phyloP scores from a whole-genome alignment of 148 eudicot species.

The Heliamphora exappendiculata region DNA sequence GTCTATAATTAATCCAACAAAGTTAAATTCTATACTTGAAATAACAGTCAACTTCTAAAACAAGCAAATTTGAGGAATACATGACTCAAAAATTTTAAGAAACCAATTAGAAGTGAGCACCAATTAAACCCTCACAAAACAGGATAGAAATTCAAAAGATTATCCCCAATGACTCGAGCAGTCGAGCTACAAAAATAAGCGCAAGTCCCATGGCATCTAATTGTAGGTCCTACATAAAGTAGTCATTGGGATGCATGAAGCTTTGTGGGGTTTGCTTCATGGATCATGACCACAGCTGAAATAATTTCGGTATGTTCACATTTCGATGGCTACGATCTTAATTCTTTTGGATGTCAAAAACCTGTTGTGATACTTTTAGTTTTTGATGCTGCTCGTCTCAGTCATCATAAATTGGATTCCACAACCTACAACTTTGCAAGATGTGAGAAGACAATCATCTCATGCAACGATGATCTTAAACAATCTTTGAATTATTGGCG shows the following conservation, averaged over 20 bases:
- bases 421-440: neutral
- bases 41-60: neutral
- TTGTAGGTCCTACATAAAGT: neutral
- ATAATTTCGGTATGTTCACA: neutral
- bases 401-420: neutral
- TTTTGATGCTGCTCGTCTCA: no score
- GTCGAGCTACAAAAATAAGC: no score
- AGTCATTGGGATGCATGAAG: neutral
- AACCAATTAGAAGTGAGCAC: neutral
- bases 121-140: neutral
- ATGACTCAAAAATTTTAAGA: neutral
- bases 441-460: conserved; percentile 7
- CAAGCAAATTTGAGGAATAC: neutral
- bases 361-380: neutral
- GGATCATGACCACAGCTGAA: neutral
- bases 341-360: neutral
- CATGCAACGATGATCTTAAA: neutral
- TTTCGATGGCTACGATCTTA: neutral
- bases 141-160: neutral
- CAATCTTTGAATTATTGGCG: neutral
- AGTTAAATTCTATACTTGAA: neutral
- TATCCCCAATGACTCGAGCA: no score
- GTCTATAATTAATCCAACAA: no score
- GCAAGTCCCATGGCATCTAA: neutral
- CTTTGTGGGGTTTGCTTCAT: neutral